These are phyloP conservation scores for Butyriboletus loyo DNA, from an alignment of 768 basidiomycete species.

Conservation along the genomic window DNA sequence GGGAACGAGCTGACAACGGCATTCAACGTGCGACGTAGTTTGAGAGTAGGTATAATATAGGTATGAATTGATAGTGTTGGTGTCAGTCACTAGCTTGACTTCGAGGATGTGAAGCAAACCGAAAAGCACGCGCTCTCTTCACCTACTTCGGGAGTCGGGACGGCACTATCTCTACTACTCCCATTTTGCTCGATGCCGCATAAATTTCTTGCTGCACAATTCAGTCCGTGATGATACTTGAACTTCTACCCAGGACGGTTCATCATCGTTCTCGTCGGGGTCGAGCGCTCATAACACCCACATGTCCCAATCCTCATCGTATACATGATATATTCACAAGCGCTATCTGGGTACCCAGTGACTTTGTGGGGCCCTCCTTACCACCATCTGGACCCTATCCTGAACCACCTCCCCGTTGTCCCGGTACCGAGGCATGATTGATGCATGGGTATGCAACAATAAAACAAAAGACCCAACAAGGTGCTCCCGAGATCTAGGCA, in stretches of 20 bases:
- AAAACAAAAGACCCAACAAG: not conserved
- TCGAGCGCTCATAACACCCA: not conserved
- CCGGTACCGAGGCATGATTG: not conserved
- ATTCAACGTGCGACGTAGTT: slow-evolving; percentile 10
- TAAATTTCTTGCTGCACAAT: not conserved
- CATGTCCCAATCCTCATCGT: not conserved
- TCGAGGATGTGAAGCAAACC: not conserved
- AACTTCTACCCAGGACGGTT: not conserved
- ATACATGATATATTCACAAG: not conserved
- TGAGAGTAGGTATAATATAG: not conserved
- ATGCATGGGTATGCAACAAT: not conserved
- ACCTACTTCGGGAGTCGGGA: too few relatives aligned
- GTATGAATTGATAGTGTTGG: not conserved
- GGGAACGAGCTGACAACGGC: slow-evolving; percentile 19
- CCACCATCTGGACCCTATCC: not conserved
- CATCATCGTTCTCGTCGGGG: not conserved
- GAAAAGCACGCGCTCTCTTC: not conserved
- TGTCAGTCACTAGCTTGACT: not conserved
- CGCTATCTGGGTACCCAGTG: not conserved
- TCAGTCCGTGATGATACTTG: not conserved
- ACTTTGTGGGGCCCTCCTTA: not conserved
- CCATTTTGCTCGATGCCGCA: not conserved
- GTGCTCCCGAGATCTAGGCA: not conserved
- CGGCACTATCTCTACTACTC: too few relatives aligned
- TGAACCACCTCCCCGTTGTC: not conserved